Percentiles rank a stretch among this genome's conserved stretches.
Conservation (phyloP, 78 protist species). For the Capsaspora owczarzaki region DNA sequence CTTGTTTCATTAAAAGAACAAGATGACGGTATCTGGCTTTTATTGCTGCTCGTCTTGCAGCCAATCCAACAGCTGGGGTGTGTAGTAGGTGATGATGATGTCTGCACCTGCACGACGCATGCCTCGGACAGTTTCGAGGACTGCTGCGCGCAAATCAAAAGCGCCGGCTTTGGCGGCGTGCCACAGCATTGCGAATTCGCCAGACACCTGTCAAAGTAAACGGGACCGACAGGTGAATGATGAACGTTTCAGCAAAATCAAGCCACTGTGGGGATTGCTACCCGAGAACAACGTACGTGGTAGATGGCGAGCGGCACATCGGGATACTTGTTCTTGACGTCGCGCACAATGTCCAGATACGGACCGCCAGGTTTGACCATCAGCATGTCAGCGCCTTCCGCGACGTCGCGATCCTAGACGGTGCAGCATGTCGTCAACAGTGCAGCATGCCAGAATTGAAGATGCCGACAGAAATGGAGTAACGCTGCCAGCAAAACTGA, state of each 20-base stretch:
- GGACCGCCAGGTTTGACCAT: conserved; percentile 87
- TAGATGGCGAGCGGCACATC: conserved; percentile 59
- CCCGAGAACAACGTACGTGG: conserved; percentile 29
- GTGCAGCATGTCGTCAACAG: too few relatives aligned
- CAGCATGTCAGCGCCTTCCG: conserved; percentile 78
- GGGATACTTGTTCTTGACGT: conserved; percentile 21
- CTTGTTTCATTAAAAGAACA: background rate
- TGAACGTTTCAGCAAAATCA: background rate
- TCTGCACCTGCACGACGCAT: conserved; percentile 66
- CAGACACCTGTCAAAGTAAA: conserved; percentile 50
- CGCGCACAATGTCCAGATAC: conserved; percentile 65
- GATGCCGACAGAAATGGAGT: too few relatives aligned
- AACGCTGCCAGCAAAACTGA: too few relatives aligned
- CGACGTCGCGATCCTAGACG: conserved; percentile 35
- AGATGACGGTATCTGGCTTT: background rate
- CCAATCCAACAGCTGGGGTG: conserved; percentile 63
- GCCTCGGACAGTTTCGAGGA: conserved; percentile 41
- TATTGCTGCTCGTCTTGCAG: background rate
- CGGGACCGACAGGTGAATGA: background rate
- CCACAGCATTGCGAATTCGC: conserved; percentile 71
- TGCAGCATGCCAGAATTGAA: too few relatives aligned
- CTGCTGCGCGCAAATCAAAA: conserved; percentile 42
- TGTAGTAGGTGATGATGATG: conserved; percentile 64
- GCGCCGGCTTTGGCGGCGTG: conserved; percentile 62
- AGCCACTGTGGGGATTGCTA: background rate